These are phyloP conservation scores for Solanum appendiculatum DNA, from an alignment of 257 asterid species.

Conservation along the genomic window DNA sequence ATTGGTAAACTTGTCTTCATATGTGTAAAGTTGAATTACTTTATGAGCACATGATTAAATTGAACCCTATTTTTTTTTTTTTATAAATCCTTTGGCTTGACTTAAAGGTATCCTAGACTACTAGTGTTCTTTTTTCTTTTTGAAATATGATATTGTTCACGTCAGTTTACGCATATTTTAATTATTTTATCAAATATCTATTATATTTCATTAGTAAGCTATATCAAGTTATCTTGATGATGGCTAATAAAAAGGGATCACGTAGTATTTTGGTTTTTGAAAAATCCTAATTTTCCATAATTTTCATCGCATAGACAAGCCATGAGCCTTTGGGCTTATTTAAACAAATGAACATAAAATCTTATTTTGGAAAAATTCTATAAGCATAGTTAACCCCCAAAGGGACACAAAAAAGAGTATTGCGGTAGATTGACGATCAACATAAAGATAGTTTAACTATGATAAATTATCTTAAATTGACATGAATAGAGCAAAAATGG, in stretches of 20 bases:
- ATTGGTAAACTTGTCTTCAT: neutral
- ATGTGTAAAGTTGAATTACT: neutral
- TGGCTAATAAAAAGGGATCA: no score
- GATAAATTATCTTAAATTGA: neutral
- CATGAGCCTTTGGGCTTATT: no score
- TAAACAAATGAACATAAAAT: no score
- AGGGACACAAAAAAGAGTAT: neutral
- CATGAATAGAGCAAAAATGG: neutral
- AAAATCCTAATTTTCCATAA: no score
- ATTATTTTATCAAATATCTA: neutral
- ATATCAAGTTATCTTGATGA: neutral
- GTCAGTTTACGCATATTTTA: neutral
- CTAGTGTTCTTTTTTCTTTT: neutral
- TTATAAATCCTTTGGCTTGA: neutral
- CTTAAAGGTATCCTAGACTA: neutral
- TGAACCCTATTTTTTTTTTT: neutral
- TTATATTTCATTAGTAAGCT: neutral
- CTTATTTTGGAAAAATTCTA: no score
- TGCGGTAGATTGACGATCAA: neutral
- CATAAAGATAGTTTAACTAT: neutral
- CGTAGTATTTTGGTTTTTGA: no score
- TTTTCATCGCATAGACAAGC: no score
- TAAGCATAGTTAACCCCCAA: neutral
- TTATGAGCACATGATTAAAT: neutral
- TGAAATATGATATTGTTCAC: accelerated